A percentile compares a stretch with the other conserved stretches of the same genome.
Evolutionary conservation across 2,329 filamentous ascomycete genomes (phyloP).

Genomic region (Fusarium acutatum): DNA sequence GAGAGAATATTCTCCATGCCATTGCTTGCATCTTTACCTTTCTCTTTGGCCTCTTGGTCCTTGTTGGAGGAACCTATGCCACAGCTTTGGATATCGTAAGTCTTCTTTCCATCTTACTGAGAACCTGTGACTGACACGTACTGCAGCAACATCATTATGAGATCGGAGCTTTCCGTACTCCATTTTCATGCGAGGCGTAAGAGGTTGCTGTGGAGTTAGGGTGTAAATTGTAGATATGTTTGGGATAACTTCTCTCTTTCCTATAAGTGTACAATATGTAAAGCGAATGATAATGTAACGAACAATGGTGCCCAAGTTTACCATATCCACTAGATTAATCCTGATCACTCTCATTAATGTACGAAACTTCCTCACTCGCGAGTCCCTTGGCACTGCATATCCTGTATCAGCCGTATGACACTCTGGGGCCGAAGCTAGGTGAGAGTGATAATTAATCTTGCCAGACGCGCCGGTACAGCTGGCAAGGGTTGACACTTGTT

Average conservation of each 20-base stretch:
- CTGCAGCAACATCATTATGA: conserved; percentile 21
- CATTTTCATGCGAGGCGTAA: conserved; percentile 12
- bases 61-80: conserved; percentile 27
- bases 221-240: too few species aligned
- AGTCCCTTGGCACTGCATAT: accelerated
- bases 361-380: accelerated
- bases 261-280: background rate
- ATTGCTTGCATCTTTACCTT: conserved; percentile 20
- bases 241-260: accelerated
- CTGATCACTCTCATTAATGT: background rate
- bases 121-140: background rate
- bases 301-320: too few species aligned
- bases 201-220: accelerated
- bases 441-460: accelerated
- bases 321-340: accelerated
- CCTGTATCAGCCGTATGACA: background rate
- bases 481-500: background rate
- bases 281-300: accelerated
- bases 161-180: conserved; percentile 21
- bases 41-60: conserved; percentile 19
- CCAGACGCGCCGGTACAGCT: background rate
- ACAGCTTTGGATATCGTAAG: conserved; percentile 30
- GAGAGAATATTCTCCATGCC: conserved; percentile 22
- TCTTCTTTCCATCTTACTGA: accelerated
- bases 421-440: background rate